Evolutionary conservation across 2,329 filamentous ascomycete genomes (phyloP).

Genomic region (Sphaerulina vaccinii): DNA sequence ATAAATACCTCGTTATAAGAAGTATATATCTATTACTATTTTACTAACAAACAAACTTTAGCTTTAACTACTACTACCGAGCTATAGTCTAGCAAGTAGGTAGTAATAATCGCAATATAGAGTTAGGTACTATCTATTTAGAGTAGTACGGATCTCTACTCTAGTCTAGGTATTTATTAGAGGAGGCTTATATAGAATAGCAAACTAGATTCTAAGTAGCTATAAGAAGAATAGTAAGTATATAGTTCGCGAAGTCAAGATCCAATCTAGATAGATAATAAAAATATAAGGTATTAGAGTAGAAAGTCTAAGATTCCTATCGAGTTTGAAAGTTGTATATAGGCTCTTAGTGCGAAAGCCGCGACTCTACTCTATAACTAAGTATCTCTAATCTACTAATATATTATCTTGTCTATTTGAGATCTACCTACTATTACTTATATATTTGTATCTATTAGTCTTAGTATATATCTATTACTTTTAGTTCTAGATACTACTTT

Average conservation of each 20-base stretch:
- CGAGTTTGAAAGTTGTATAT: neutral
- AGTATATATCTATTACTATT: neutral
- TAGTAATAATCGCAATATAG: neutral
- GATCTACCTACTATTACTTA: neutral
- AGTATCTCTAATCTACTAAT: neutral
- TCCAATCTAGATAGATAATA: conserved; percentile 1
- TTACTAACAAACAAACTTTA: neutral
- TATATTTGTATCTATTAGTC: neutral
- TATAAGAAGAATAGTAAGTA: neutral
- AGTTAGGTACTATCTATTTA: neutral
- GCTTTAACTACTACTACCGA: neutral
- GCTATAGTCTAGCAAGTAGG: neutral
- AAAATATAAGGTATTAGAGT: neutral
- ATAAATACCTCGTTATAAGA: conserved; percentile 1
- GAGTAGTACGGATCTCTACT: neutral
- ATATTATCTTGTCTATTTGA: neutral
- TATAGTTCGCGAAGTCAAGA: neutral
- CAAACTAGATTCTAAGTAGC: too few species aligned
- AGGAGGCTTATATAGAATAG: too few species aligned
- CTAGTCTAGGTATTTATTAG: neutral
- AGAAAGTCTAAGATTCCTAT: neutral
- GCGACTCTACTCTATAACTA: neutral
- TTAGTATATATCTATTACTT: too few species aligned
- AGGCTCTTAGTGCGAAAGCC: neutral
- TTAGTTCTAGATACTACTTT: too few species aligned